Base-by-base conservation (phyloP, 768 basidiomycete species). In the Hydnomerulius pinastri region DNA sequence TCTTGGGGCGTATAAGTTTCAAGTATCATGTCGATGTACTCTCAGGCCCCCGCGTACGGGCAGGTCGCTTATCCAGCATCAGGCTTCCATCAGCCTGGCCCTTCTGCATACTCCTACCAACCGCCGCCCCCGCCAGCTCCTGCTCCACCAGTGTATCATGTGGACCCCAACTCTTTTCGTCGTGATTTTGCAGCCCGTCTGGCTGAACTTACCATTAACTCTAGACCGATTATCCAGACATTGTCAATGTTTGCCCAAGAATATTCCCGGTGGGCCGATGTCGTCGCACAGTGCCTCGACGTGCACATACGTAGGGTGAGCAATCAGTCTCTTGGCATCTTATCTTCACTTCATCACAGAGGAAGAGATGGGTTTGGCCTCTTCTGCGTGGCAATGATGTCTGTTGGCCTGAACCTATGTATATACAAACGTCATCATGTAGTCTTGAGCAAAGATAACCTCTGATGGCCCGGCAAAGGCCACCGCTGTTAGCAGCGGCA, bases 181-280 rank as follows among this genome's bases (percentile, higher is more conserved):
- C 82, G 84, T 72, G 90, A 92, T 73, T 92, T 87, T 71, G 63
- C 80, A 48, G 67, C 73, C 35, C 84, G 89, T 54, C 83, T 97
- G 47, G 74, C 81, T 61, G 83, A 86, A 56, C 86, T 99, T 55
- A 91, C 85, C 44, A 86, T 94, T 77, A 99, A 98, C 73, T 96
- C 94, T 58, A 86, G 94, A 63, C 88, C 92, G 9, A 84, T 97
- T 54, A 99, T 99, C 57, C 92, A 97, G 73, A 81, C 80, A 53
- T 72, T 99, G 13, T 98, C 97, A 28, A 85, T 94, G 79, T 81
- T 90, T 58, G 96, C 97, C 46, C 89, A 92, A 72, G 90, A 96
- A 48, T 87, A 89, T 66, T 71, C 80, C 32, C 81, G 87, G 36
- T 91, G 84, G 72, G 82, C 86, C 47, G 83, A 86, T 46, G 82